These are phyloP conservation scores for Hippophae tibetana DNA, from an alignment of 306 rosid species.

Conservation along the genomic window DNA sequence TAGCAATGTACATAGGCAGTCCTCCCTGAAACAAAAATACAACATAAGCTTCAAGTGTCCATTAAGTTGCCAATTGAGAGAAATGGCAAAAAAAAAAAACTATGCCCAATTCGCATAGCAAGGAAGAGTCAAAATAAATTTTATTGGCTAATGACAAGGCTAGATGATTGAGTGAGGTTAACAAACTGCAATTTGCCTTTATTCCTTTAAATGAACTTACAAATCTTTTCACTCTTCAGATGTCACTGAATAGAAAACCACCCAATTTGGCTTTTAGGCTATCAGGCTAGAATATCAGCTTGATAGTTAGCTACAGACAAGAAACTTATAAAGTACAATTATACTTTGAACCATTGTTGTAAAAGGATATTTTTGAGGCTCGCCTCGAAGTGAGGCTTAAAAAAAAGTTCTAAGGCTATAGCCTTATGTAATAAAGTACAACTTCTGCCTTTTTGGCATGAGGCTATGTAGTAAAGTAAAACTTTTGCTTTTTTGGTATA, in stretches of 20 bases:
- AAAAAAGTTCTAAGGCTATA: too few species aligned
- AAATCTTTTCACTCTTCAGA: neutral
- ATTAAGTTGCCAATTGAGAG: slow-evolving; percentile 9
- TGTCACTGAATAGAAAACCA: neutral
- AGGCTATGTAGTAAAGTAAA: too few species aligned
- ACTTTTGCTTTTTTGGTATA: too few species aligned
- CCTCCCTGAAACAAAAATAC: slow-evolving; percentile 63
- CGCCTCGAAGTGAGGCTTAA: too few species aligned
- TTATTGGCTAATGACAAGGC: neutral
- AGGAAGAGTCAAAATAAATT: neutral
- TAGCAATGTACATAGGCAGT: slow-evolving; percentile 84
- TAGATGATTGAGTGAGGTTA: neutral
- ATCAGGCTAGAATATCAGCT: neutral
- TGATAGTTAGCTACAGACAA: slow-evolving; percentile 4
- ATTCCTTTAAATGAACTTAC: neutral
- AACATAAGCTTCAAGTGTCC: slow-evolving; percentile 5
- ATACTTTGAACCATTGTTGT: neutral
- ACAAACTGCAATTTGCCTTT: neutral
- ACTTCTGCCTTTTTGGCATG: too few species aligned
- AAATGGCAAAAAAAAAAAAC: slow-evolving; percentile 1
- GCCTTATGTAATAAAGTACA: too few species aligned
- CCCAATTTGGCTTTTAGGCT: neutral
- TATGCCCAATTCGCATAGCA: neutral
- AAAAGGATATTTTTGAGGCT: too few species aligned
- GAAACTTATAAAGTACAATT: neutral